Conservation (phyloP, 108 stramenopile genomes). For the Epipyxis sp. region DNA sequence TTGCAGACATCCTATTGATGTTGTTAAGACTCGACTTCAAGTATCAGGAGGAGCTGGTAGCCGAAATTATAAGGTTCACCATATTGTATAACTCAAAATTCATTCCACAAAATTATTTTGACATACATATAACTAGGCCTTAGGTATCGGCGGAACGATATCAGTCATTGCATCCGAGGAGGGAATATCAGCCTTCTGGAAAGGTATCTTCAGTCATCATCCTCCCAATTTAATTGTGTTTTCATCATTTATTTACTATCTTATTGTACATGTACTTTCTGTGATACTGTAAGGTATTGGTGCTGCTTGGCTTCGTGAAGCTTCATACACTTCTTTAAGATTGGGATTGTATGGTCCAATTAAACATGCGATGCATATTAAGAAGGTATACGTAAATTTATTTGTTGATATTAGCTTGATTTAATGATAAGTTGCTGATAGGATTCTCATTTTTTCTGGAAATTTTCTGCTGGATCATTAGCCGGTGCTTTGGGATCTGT, state of each 20-base stretch:
- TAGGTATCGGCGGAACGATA: slow-evolving; percentile 34
- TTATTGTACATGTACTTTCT: no score
- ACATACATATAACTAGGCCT: no score
- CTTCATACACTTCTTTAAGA: slow-evolving; percentile 85
- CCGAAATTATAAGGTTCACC: slow-evolving; percentile 34
- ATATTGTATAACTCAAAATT: no score
- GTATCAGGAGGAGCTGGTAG: slow-evolving; percentile 59
- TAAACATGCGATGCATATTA: slow-evolving; percentile 59
- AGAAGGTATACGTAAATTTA: slow-evolving; percentile 65
- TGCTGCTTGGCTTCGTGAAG: slow-evolving; percentile 80
- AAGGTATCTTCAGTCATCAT: slow-evolving; percentile 57
- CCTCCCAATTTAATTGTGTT: no score
- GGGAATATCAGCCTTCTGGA: slow-evolving; percentile 76
- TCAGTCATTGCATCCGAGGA: slow-evolving; percentile 64
- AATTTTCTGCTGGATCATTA: slow-evolving; percentile 73
- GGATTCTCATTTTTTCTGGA: slow-evolving; percentile 74
- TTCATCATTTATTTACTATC: no score
- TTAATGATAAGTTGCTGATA: slow-evolving; percentile 39
- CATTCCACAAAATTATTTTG: no score
- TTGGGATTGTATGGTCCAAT: slow-evolving; percentile 83
- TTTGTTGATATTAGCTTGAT: slow-evolving; percentile 68
- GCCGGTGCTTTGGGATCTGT: slow-evolving; percentile 79
- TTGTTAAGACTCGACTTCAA: slow-evolving; percentile 88
- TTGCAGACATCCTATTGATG: slow-evolving; percentile 79
- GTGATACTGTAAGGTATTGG: no score